Percentiles rank a stretch among this genome's conserved stretches.
Evolutionary conservation across 768 basidiomycete species (phyloP).

Genomic region (Boletales sp.): DNA sequence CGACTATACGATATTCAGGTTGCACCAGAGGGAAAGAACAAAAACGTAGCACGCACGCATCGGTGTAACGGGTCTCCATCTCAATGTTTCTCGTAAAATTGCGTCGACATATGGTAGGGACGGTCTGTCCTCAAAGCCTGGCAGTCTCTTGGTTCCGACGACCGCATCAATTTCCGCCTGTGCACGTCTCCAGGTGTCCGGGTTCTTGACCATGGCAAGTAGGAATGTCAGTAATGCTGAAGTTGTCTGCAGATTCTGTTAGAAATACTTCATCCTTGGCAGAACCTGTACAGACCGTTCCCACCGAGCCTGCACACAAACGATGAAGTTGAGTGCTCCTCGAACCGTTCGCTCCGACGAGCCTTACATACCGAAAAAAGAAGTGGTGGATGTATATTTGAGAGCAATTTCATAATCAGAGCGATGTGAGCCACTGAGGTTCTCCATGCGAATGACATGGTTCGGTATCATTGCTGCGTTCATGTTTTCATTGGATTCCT

Average conservation of each 20-base stretch:
- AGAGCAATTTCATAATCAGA: constrained; percentile 3
- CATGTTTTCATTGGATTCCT: background rate
- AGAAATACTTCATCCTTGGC: background rate
- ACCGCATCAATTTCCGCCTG: background rate
- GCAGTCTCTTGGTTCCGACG: background rate
- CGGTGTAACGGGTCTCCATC: background rate
- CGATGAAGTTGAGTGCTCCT: no score
- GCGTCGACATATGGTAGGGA: constrained; percentile 1
- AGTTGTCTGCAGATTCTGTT: background rate
- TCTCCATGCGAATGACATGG: constrained; percentile 13
- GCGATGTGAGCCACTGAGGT: background rate
- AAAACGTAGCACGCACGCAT: background rate
- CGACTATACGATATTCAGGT: no score
- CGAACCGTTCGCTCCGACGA: no score
- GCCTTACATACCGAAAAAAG: constrained; percentile 6
- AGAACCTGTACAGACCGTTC: background rate
- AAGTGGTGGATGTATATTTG: constrained; percentile 7
- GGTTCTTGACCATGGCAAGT: background rate
- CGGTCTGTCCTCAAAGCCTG: background rate
- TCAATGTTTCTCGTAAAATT: background rate
- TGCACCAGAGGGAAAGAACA: no score
- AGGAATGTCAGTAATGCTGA: background rate
- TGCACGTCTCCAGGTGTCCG: background rate
- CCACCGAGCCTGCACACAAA: background rate
- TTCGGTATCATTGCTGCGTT: constrained; percentile 10